phyloP scores from a whole-genome alignment of 345 rosid genomes.

The Gossypium australe region DNA sequence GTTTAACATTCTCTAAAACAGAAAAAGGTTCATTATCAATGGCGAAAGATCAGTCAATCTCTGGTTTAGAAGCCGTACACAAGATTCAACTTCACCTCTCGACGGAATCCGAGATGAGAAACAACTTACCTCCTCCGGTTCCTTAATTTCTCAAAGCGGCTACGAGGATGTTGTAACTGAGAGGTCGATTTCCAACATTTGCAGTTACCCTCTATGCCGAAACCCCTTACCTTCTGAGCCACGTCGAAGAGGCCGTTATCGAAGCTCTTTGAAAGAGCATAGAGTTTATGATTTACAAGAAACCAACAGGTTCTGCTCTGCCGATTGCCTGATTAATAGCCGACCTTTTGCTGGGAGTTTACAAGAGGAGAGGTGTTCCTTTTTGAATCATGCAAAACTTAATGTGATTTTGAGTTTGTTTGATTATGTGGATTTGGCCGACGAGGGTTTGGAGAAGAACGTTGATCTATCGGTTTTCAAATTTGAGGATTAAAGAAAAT shows the following conservation, averaged over 20 bases:
- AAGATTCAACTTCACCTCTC: slow-evolving; percentile 54
- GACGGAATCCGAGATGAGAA: slow-evolving; percentile 51
- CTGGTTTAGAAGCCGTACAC: slow-evolving; percentile 50
- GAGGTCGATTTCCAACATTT: slow-evolving; percentile 48
- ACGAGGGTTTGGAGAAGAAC: slow-evolving; percentile 18
- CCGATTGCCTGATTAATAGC: slow-evolving; percentile 54
- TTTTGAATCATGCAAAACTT: slow-evolving; percentile 36
- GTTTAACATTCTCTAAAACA: neutral
- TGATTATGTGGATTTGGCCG: slow-evolving; percentile 20
- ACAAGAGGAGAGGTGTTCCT: slow-evolving; percentile 49
- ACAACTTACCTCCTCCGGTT: slow-evolving; percentile 59
- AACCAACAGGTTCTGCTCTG: slow-evolving; percentile 59
- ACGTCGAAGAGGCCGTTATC: slow-evolving; percentile 51
- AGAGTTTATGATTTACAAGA: slow-evolving; percentile 60
- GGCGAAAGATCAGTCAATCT: slow-evolving; percentile 27
- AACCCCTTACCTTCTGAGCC: slow-evolving; percentile 42
- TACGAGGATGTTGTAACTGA: slow-evolving; percentile 66
- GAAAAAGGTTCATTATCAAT: slow-evolving; percentile 6
- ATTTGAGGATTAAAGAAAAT: slow-evolving; percentile 57
- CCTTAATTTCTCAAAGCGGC: slow-evolving; percentile 53
- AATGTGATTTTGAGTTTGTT: slow-evolving; percentile 46
- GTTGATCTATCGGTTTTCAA: slow-evolving; percentile 44
- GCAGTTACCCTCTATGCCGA: slow-evolving; percentile 73
- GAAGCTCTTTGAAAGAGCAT: slow-evolving; percentile 67
- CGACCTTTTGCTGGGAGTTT: slow-evolving; percentile 44